These are phyloP conservation scores for Beauveria asiatica DNA, from an alignment of 2,329 filamentous ascomycete genomes.

Conservation along the genomic window DNA sequence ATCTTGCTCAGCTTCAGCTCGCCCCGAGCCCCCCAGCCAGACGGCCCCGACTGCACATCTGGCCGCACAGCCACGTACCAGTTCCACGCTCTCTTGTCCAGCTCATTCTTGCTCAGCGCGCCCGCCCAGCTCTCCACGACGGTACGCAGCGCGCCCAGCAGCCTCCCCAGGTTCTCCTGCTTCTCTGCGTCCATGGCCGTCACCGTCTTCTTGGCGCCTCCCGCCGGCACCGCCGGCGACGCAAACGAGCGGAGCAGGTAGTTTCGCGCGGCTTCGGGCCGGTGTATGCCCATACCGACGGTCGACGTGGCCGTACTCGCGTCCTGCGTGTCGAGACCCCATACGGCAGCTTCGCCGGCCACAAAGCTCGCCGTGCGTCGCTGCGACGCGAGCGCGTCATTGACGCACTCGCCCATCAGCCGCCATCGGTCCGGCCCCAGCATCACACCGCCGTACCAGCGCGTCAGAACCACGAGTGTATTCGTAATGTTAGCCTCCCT, in stretches of 20 bases:
- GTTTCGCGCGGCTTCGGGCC: conserved; percentile 57
- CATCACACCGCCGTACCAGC: conserved; percentile 56
- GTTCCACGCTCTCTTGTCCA: conserved; percentile 68
- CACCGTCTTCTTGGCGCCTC: conserved; percentile 39
- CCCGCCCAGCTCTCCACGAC: conserved; percentile 66
- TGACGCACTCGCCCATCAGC: conserved; percentile 50
- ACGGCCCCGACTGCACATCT: conserved; percentile 62
- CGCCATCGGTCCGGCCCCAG: conserved; percentile 55
- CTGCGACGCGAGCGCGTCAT: conserved; percentile 44
- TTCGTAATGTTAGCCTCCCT: conserved; percentile 41
- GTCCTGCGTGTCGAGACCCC: conserved; percentile 50
- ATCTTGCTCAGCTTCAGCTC: conserved; percentile 58
- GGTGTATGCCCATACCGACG: conserved; percentile 60
- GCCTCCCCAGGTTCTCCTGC: conserved; percentile 57
- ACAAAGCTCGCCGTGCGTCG: conserved; percentile 23
- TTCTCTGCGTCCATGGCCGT: conserved; percentile 50
- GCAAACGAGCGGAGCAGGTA: conserved; percentile 55
- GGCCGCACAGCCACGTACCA: conserved; percentile 77
- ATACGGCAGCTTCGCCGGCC: conserved; percentile 47
- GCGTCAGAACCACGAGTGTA: conserved; percentile 48
- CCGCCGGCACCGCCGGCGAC: conserved; percentile 27
- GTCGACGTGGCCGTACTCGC: conserved; percentile 32
- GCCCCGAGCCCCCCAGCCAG: conserved; percentile 80
- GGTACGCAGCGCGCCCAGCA: conserved; percentile 64
- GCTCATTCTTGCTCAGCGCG: conserved; percentile 53